Evolutionary conservation across 1,284 basidiomycete genomes (phyloP), one percentile per base, ranked within the genome.

Genomic region (Schizophyllum commune): DNA sequence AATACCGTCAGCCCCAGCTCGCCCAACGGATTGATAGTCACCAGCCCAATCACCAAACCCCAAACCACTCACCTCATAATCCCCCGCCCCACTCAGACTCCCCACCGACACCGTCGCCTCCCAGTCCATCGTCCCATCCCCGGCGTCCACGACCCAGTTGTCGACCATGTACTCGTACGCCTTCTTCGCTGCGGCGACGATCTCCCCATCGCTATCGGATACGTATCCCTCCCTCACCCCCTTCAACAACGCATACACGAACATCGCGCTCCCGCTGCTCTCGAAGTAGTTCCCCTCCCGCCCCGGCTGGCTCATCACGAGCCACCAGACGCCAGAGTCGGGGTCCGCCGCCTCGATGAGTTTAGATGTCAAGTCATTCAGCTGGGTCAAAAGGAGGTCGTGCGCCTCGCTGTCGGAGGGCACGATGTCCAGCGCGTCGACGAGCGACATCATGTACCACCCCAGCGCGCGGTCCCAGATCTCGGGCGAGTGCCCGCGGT

Each of bases 391-490:
- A 22, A 78, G 68, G 17, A 67, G 65, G 0, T 57, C 60, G 56
- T 73, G 70, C 4, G 71, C 64, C 57, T 74, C 69, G 9, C 70
- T 68, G 53, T 34, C 58, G 8, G 63, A 21, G 3, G 79, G 74
- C 39, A 78, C 70, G 58, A 77, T 70, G 27, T 77, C 75, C 32
- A 81, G 68, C 4, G 76, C 68, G 68, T 83, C 80, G 15, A 79
- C 80, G 32, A 81, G 75, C 0, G 79, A 77, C 79, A 81, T 81
- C 55, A 70, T 65, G 64, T 78, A 80, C 78, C 79, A 80, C n/a
- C 80, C 80, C 22, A 81, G 56, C 0, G 79, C 78, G 21, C 80
- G 75, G 60, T 77, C 75, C 79, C 80, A 82, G 17, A 81, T 74
- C 61, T 81, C 77, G 4, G 79, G 77, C 13, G 75, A 77, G 60